Conservation (phyloP, 2,329 filamentous ascomycete genomes). For the Zymoseptoria crescenta region DNA sequence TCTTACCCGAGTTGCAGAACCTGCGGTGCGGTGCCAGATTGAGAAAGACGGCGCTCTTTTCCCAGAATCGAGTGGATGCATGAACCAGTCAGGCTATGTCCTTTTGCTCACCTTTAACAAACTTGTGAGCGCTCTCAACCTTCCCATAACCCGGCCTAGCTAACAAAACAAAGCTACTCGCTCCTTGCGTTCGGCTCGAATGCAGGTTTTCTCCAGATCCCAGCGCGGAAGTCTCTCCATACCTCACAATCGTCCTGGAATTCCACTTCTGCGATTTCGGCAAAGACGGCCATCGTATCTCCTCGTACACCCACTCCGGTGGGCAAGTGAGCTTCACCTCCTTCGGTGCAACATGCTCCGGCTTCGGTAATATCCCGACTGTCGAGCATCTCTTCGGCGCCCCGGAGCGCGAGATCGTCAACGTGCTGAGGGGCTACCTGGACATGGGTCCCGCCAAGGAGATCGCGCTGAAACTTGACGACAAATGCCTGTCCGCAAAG, state of each 20-base stretch:
- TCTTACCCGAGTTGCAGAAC: slow-evolving; percentile 4
- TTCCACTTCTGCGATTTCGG: slow-evolving; percentile 11
- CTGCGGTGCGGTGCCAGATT: slow-evolving; percentile 6
- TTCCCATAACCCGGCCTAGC: not conserved
- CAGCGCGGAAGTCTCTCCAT: not conserved
- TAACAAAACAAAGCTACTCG: slow-evolving; percentile 2
- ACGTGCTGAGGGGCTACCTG: not conserved
- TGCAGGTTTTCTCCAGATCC: slow-evolving; percentile 1
- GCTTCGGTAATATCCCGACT: slow-evolving; percentile 1
- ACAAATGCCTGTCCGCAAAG: not conserved
- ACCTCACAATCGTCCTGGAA: slow-evolving; percentile 6
- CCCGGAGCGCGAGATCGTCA: not conserved
- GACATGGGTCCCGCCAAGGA: too few species aligned
- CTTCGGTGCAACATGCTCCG: slow-evolving; percentile 2
- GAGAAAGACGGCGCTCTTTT: not conserved
- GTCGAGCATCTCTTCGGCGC: not conserved
- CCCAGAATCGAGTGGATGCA: slow-evolving; percentile 1
- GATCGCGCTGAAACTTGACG: too few species aligned
- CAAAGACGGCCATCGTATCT: not conserved
- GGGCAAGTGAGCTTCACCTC: not conserved
- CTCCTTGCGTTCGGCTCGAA: slow-evolving; percentile 7
- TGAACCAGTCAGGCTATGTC: not conserved
- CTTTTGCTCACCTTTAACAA: slow-evolving; percentile 10
- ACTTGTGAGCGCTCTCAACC: slow-evolving; percentile 1
- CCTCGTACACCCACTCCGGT: not conserved